Percentiles rank a stretch among this genome's conserved stretches.
phyloP scores from a whole-genome alignment of 768 basidiomycete species.

The Cyclocybe aegerita region DNA sequence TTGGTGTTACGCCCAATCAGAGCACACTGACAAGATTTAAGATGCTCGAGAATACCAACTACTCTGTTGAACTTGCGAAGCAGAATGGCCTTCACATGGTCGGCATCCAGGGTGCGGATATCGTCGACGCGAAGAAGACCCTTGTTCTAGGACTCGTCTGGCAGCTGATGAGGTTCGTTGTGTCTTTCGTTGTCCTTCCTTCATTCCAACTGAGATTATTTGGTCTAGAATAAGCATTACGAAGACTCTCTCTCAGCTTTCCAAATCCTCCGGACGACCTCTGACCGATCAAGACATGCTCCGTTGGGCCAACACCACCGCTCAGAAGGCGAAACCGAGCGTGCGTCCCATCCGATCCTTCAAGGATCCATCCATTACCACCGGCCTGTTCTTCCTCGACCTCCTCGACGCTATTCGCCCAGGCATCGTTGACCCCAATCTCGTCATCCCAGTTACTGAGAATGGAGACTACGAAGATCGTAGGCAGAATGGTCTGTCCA shows the following conservation, averaged over 20 bases:
- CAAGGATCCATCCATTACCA: slow-evolving; percentile 89
- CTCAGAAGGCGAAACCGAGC: slow-evolving; percentile 63
- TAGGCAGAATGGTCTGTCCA: slow-evolving; percentile 79
- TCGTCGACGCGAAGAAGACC: slow-evolving; percentile 91
- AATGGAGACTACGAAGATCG: slow-evolving; percentile 81
- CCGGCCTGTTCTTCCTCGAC: slow-evolving; percentile 91
- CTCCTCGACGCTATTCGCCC: slow-evolving; percentile 88
- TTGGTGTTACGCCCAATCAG: slow-evolving; percentile 81
- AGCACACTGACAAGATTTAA: slow-evolving; percentile 92
- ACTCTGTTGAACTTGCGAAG: slow-evolving; percentile 88
- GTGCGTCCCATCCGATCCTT: slow-evolving; percentile 80
- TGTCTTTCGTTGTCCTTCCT: not conserved
- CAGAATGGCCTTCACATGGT: slow-evolving; percentile 95
- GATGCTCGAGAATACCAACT: slow-evolving; percentile 98
- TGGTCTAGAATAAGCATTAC: slow-evolving; percentile 75
- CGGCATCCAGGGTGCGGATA: slow-evolving; percentile 96
- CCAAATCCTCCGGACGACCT: slow-evolving; percentile 72
- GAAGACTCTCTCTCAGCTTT: slow-evolving; percentile 81
- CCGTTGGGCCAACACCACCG: slow-evolving; percentile 93
- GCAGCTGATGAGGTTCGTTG: slow-evolving; percentile 86
- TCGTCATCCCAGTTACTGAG: slow-evolving; percentile 66
- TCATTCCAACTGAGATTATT: not conserved
- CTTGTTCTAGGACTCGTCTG: slow-evolving; percentile 95
- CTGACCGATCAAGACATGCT: slow-evolving; percentile 93
- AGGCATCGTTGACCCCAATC: slow-evolving; percentile 89